Conservation (phyloP, 345 rosid genomes). For the Combretum micranthum region DNA sequence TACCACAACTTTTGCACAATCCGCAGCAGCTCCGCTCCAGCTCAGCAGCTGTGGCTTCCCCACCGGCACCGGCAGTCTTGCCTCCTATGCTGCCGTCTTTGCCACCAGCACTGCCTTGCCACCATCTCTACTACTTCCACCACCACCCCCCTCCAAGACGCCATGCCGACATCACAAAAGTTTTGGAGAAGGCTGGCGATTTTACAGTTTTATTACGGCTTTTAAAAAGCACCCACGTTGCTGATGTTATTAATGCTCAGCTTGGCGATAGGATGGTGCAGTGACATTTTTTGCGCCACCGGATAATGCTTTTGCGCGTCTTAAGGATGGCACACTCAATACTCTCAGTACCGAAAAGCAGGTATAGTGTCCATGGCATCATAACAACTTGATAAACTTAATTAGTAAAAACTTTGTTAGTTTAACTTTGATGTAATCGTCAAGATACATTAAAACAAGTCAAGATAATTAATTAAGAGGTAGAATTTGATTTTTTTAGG, state of each 20-base stretch:
- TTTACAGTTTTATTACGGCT: conserved; percentile 37
- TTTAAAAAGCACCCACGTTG: conserved; percentile 33
- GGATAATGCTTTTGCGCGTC: conserved; percentile 1
- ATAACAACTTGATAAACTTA: too few species aligned
- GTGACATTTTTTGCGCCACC: conserved; percentile 1
- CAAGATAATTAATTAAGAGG: too few species aligned
- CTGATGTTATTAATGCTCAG: not conserved
- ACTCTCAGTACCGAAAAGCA: conserved; percentile 6
- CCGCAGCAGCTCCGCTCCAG: not conserved
- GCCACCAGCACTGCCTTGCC: not conserved
- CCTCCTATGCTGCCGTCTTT: too few species aligned
- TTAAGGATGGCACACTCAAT: not conserved
- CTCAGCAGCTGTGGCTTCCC: too few species aligned
- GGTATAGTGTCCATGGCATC: not conserved
- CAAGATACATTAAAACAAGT: too few species aligned
- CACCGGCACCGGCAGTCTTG: too few species aligned
- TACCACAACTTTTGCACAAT: conserved; percentile 5
- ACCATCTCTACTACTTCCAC: conserved; percentile 1
- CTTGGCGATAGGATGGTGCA: not conserved
- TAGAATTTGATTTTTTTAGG: too few species aligned
- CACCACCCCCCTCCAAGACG: conserved; percentile 16
- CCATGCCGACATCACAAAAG: conserved; percentile 41
- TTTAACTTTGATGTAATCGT: too few species aligned
- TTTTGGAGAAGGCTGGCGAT: conserved; percentile 48
- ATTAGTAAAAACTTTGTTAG: too few species aligned